Percentiles rank a stretch among this genome's conserved stretches.
phyloP scores from a whole-genome alignment of 768 basidiomycete genomes.

The Tricholoma furcatifolium region DNA sequence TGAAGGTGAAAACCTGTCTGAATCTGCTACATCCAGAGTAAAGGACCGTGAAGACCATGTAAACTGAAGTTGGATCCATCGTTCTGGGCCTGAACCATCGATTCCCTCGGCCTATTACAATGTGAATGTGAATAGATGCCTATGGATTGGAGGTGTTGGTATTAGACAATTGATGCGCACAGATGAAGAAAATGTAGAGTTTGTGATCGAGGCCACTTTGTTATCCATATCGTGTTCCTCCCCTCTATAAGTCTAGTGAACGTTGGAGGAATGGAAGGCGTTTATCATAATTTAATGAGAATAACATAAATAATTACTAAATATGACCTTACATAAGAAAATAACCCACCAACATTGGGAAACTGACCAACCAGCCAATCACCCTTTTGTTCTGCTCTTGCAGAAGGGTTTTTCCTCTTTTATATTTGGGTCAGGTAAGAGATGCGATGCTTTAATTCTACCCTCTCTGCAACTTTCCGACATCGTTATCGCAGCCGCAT shows the following conservation, averaged over 20 bases:
- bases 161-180: not conserved
- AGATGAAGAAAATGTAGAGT: not conserved
- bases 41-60: slow-evolving; percentile 71
- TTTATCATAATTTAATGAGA: no score
- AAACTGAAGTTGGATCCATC: slow-evolving; percentile 67
- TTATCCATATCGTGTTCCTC: not conserved
- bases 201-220: not conserved
- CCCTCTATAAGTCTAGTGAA: no score
- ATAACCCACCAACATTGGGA: no score
- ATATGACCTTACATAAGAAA: no score
- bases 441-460: not conserved
- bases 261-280: no score
- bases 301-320: no score
- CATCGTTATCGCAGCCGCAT: slow-evolving; percentile 1
- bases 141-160: not conserved
- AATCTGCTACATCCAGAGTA: slow-evolving; percentile 67
- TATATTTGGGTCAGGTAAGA: not conserved
- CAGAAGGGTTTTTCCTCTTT: not conserved
- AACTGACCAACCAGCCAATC: no score
- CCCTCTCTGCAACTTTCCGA: not conserved
- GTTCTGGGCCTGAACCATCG: slow-evolving; percentile 25
- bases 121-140: not conserved
- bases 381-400: not conserved
- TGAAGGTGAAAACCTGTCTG: slow-evolving; percentile 59
- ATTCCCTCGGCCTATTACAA: slow-evolving; percentile 1